Base-by-base conservation (phyloP, 225 moss, liverwort and hornwort genomes). In the Antitrichia curtipendula region DNA sequence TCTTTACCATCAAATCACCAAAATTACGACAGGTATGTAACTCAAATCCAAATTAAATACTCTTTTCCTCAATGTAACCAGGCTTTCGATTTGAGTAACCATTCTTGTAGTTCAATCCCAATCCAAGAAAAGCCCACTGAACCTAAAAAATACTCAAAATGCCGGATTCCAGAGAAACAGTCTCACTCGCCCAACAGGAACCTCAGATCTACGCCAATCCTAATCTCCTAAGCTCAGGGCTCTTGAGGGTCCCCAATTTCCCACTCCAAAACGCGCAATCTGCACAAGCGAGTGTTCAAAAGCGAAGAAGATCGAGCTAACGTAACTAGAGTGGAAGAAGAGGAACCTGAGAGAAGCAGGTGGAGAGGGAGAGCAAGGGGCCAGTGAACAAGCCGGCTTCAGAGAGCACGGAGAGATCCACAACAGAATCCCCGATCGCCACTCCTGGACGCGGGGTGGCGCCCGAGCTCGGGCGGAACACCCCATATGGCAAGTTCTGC, bases 401-500 rank as follows among this genome's bases (percentile, higher is more conserved):
- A 31, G 94, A 86, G 31, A 97, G 86, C 49, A 90, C 91, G 31
- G 93, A 91, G 56, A 99, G 96, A 88, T 99, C 97, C 50, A 98
- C 77, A 5, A 99, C 96, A 21, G 85, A 91, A 27, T 95, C 95
- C 21, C 97, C 97, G 75, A 99, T 96, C 14, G 98, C 98, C 50
- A 97, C 95, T 19, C 98, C 98, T 8, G 96, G 93, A 2, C 96
- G 94, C 2, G 96, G 91, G 2, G 84, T 31, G 29, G 89, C 90
- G 10, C 87, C 93, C n/a, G 84, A 85, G 32, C 86, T 89, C 22
- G 95, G 98, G 21, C 96, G 91, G 57, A 98, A 98, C 66, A 98
- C 93, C 14, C 97, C 98, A 40, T 89, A 98, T 1, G 98, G 98
- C 82, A 98, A 89, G 83, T 98, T 98, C 90, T 97, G 95, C 34